Conservation (phyloP, 768 basidiomycete genomes). For the Arthromyces matolae region DNA sequence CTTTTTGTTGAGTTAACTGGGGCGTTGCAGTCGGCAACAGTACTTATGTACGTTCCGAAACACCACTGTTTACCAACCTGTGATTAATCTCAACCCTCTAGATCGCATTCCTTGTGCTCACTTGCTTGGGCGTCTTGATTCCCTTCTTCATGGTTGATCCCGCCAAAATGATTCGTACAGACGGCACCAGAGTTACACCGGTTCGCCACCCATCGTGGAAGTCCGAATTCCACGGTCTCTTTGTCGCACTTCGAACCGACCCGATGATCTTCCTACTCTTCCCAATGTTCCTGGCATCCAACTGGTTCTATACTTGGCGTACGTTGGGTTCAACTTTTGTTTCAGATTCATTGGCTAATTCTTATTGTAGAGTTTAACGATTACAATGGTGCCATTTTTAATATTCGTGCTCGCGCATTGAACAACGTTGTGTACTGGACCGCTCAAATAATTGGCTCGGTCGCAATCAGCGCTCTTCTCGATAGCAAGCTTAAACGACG, state of each 20-base stretch:
- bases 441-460: conserved; percentile 71
- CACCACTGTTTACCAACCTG: background rate
- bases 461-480: conserved; percentile 65
- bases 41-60: conserved; percentile 57
- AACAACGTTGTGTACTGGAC: conserved; percentile 82
- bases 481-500: conserved; percentile 60
- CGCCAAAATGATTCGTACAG: conserved; percentile 65
- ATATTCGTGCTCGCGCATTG: conserved; percentile 72
- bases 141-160: conserved; percentile 74
- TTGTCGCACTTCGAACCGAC: conserved; percentile 62
- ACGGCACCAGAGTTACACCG: conserved; percentile 63
- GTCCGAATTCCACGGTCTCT: conserved; percentile 69
- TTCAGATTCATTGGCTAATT: conserved; percentile 3
- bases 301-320: conserved; percentile 90
- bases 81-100: conserved; percentile 22
- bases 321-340: conserved; percentile 20
- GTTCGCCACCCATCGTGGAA: conserved; percentile 77
- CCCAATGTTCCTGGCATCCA: conserved; percentile 84
- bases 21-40: conserved; percentile 55
- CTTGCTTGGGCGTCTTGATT: conserved; percentile 60
- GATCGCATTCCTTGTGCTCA: conserved; percentile 79
- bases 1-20: background rate
- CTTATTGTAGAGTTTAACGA: conserved; percentile 62
- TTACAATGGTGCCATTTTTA: conserved; percentile 74
- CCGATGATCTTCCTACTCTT: conserved; percentile 72